Base-by-base conservation (phyloP, 2,329 filamentous ascomycete genomes). In the Geosmithia morbida region DNA sequence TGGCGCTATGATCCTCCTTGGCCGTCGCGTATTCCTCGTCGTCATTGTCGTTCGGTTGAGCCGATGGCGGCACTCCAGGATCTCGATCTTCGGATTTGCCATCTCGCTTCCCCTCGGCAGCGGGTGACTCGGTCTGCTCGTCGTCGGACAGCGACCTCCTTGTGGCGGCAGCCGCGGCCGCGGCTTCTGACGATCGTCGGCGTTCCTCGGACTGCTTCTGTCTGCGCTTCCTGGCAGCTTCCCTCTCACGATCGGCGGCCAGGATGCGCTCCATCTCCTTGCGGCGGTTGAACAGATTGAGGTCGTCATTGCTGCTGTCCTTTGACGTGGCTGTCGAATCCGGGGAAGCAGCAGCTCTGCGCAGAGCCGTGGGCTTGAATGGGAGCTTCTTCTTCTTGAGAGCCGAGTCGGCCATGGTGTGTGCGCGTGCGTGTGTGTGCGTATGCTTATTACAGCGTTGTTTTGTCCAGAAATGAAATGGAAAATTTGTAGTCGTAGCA, bases 281-380 rank as follows among this genome's bases (percentile, higher is more conserved):
- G 13, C 70, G 64, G 5, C 71, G 69, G 41, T 67, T 65, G 51
- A 79, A 79, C 6, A 78, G 60, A 2, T 61, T 62, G 11, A 78
- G 61, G 2, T 57, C 59, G 46, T 67, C 63, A 40, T 67, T 60
- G 16, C 59, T 59, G 10, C 59, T 56, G 11, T 51, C 48, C 2
- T 54, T 48, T 41, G 41, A 19, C 17, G 45, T 16, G 16, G 11
- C 26, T 6, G 10, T 17, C 18, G 30, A 7, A 14, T 40, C 46
- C 43, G 42, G 20, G 2, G 37, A 30, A 2, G 62, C 56, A 20
- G 51, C 52, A 2, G 58, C 54, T 40, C 57, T 59, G 43, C 63
- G 66, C 51, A 67, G 57, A 18, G 63, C 68, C 2, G 70, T 73
- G 13, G 68, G 68, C 51, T 74, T 74, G 57, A 74, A 74, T 1